phyloP scores from a whole-genome alignment of 75 land plant species.

The Gnetum montanum region DNA sequence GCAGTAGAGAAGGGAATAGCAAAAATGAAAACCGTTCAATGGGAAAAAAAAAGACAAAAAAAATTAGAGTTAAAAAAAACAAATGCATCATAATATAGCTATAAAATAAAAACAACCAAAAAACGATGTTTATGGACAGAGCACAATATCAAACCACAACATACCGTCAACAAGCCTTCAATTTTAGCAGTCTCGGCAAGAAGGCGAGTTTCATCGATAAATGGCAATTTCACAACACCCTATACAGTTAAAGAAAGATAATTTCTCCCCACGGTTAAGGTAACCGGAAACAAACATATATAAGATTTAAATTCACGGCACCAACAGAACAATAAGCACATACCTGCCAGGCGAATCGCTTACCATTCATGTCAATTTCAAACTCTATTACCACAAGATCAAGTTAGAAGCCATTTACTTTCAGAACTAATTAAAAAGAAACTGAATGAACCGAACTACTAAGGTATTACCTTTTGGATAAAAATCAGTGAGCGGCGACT shows the following conservation, averaged over 20 bases:
- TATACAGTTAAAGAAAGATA: slow-evolving; percentile 5
- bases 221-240: slow-evolving; percentile 76
- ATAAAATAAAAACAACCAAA: neutral
- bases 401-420: no score
- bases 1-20: slow-evolving; percentile 2
- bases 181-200: slow-evolving; percentile 59
- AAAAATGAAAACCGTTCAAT: neutral
- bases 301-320: neutral
- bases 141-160: no score
- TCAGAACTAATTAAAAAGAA: no score
- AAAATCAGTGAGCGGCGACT: slow-evolving; percentile 69
- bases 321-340: no score
- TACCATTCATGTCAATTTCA: slow-evolving; percentile 88
- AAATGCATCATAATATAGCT: neutral
- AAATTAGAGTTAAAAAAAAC: no score
- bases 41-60: neutral
- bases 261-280: no score
- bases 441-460: no score
- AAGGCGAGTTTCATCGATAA: slow-evolving; percentile 66
- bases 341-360: slow-evolving; percentile 92
- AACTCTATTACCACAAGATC: slow-evolving; percentile 49
- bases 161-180: slow-evolving; percentile 60
- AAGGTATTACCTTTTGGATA: slow-evolving; percentile 66
- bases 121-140: no score
- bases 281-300: no score